phyloP scores from a whole-genome alignment of 495 filamentous ascomycete genomes.

The Penicillium coffeae region DNA sequence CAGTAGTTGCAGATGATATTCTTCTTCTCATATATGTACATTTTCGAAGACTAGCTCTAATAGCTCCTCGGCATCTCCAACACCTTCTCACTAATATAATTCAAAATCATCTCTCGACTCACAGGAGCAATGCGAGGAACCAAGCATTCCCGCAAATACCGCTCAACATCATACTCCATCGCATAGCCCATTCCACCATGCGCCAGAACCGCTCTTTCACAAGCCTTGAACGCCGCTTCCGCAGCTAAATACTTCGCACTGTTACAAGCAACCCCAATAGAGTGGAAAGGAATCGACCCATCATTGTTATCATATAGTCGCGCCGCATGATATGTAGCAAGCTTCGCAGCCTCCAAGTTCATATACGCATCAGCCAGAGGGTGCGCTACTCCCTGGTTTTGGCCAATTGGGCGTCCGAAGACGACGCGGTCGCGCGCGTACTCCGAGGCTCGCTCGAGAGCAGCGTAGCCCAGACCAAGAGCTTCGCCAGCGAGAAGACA shows the following conservation, averaged over 20 bases:
- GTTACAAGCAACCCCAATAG: constrained; percentile 70
- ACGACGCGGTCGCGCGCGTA: constrained; percentile 68
- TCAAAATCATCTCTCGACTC: constrained; percentile 75
- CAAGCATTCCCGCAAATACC: constrained; percentile 68
- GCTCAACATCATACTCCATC: constrained; percentile 72
- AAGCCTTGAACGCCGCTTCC: constrained; percentile 71
- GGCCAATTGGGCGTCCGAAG: constrained; percentile 67
- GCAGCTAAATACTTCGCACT: constrained; percentile 76
- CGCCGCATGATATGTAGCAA: constrained; percentile 74
- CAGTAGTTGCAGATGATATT: neutral
- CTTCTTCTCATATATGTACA: too few relatives aligned
- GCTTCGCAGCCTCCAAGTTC: constrained; percentile 74
- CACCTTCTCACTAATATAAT: constrained; percentile 70
- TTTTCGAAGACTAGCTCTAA: too few relatives aligned
- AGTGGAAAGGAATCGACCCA: constrained; percentile 51
- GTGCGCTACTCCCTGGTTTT: constrained; percentile 73
- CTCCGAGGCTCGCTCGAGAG: constrained; percentile 57
- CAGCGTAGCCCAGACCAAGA: constrained; percentile 70
- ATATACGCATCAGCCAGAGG: constrained; percentile 72
- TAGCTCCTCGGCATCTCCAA: constrained; percentile 53
- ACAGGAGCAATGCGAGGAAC: constrained; percentile 73
- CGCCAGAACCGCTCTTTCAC: constrained; percentile 61
- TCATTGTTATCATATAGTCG: constrained; percentile 65
- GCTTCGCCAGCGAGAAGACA: constrained; percentile 75
- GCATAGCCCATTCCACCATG: constrained; percentile 78